Evolutionary conservation across 2,329 filamentous ascomycete species (phyloP), one percentile per base, ranked within the genome.

Genomic region (Monosporascus sp.): DNA sequence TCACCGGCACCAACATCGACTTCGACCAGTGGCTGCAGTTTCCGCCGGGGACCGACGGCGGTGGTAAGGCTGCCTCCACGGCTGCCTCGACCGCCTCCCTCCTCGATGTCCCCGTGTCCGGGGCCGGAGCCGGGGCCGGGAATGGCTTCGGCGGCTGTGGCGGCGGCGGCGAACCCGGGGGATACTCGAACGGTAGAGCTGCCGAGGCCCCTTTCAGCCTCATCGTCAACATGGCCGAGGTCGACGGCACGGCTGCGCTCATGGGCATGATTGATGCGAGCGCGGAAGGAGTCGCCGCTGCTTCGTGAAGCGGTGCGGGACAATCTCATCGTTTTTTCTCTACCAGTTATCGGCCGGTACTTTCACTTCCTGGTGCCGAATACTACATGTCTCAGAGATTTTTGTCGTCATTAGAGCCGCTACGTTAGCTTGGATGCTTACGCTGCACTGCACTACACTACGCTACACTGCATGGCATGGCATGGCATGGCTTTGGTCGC

Each of bases 11-110:
- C 8, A 79, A 80, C 55, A 75, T 82, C 54, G 79, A 83, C 51
- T 79, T 82, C 50, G 79, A 82, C 53, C 78, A 82, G 59, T 83
- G 79, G 77, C 70, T 83, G 22, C 77, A 83, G 54, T 83, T 81
- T 56, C 79, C 79, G 9, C 42, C 42, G 6, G 22, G 22, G 5
- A 17, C 6, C 6, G 72, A 73, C 2, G 79, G 81, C 48, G 75
- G 73, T 6, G 70, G 71, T 11, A 73, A 69, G 54, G 68, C 66
- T 37, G 60, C 64, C 8, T 17, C n/a, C 18, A 31, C 11, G 4
- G 34, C 22, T 34, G 39, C 38, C 17, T 27, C 42, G 8, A 27
- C 51, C 15, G 41, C 37, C 27, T 14, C 37, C 39, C 9, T 34
- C 31, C 31, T 34, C 9, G 31, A 34, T 34, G 9, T 34, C 31